Base-by-base conservation (phyloP, 495 filamentous ascomycete species). In the Thermothielavioides terrestris region DNA sequence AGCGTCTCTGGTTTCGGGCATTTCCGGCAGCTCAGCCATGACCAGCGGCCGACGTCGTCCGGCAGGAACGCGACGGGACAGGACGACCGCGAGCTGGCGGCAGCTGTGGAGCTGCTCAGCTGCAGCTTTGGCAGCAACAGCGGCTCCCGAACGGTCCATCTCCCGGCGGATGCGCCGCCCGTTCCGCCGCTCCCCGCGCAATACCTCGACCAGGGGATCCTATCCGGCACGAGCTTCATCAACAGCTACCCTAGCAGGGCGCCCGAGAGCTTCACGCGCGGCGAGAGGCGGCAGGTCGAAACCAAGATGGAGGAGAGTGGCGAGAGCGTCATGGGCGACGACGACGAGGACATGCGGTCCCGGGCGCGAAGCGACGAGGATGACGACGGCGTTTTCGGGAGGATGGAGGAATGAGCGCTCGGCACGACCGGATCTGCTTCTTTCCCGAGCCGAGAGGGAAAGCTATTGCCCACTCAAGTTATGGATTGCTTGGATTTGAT, bases 331-430 rank as follows among this genome's bases (percentile, higher is more conserved):
- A 80, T 82, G 54, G 85, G 85, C 48, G 87, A 94, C 42, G 89
- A 94, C 49, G 86, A 91, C 31, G 85, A 83, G 52, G 81, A 88
- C 47, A 76, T 73, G 56, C 77, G 73, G 30, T 75, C 71, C 35
- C 72, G 78, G 15, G 77, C 75, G 8, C 79, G 82, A 23, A 82
- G 79, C 54, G 88, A 94, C 60, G 91, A 97, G 56, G 90, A 95
- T 41, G 91, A 96, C 45, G 92, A 95, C 52, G 90, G 88, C 50
- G 71, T 98, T 42, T 98, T 98, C 73, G 92, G 92, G 20, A 80
- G 79, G 50, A 96, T 96, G 91, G 92, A 98, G 63, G 89, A 92
- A 68, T 95, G 42, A 61, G 27, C 77, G 42, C 52, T 41, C 18
- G 26, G 4, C 23, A 25, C 11, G 34, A 6, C n/a, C 18, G 30